These are phyloP conservation scores for Nectriaceae sp. DNA, from an alignment of 2,329 filamentous ascomycete genomes.

Conservation along the genomic window DNA sequence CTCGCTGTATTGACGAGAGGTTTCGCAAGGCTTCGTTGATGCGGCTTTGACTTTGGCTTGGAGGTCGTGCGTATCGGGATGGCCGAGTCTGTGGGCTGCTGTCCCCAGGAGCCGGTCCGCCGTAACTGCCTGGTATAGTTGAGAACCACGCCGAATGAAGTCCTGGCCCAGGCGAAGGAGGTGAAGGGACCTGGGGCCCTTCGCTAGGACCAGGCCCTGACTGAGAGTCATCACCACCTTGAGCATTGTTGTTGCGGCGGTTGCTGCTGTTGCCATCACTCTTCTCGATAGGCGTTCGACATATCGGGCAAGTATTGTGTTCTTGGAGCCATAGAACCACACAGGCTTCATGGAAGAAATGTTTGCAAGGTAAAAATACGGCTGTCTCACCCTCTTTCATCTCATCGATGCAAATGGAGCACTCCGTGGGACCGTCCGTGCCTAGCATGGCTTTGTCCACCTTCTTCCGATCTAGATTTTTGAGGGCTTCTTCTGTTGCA, in stretches of 20 bases:
- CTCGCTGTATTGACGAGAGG: slow-evolving; percentile 30
- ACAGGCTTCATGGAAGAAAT: slow-evolving; percentile 90
- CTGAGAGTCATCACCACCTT: slow-evolving; percentile 8
- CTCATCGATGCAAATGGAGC: slow-evolving; percentile 92
- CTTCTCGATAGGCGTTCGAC: slow-evolving; percentile 60
- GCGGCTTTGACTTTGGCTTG: slow-evolving; percentile 29
- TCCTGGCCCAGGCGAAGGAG: not conserved
- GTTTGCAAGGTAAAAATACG: slow-evolving; percentile 78
- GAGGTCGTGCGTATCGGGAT: slow-evolving; percentile 22
- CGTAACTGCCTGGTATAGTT: not conserved
- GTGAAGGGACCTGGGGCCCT: not conserved
- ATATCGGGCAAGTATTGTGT: slow-evolving; percentile 91
- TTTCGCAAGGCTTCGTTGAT: slow-evolving; percentile 34
- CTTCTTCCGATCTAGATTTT: slow-evolving; percentile 69
- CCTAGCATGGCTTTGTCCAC: slow-evolving; percentile 71
- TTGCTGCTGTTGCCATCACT: slow-evolving; percentile 20
- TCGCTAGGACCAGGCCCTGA: slow-evolving; percentile 8
- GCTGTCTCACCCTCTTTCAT: slow-evolving; percentile 74
- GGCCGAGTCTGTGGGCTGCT: slow-evolving; percentile 14
- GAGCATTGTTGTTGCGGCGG: slow-evolving; percentile 12
- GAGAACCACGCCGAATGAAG: slow-evolving; percentile 10
- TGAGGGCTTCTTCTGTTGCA: slow-evolving; percentile 74
- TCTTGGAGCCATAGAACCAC: slow-evolving; percentile 82
- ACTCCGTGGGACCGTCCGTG: slow-evolving; percentile 71
- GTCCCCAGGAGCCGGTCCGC: slow-evolving; percentile 3